Percentiles rank a stretch among this genome's conserved stretches.
These are phyloP conservation scores for Agaricus blazei DNA, from an alignment of 768 basidiomycete species.

Conservation along the genomic window DNA sequence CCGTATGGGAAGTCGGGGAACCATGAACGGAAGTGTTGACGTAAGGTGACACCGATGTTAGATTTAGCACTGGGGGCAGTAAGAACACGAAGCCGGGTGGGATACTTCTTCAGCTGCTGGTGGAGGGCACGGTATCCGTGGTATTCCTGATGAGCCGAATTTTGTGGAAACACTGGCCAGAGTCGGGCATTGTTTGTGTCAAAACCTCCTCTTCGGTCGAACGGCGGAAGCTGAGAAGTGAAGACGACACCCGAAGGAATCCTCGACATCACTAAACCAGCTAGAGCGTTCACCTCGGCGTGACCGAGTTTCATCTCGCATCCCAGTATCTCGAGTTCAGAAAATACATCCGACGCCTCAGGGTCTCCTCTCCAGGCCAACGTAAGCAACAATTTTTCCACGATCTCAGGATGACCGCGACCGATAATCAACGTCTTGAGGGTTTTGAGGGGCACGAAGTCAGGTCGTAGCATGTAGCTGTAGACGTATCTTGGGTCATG, in stretches of 20 bases:
- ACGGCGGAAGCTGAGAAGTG: neutral
- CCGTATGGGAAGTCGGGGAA: slow-evolving; percentile 9
- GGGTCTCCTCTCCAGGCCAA: slow-evolving; percentile 9
- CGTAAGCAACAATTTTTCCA: slow-evolving; percentile 6
- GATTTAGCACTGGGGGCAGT: slow-evolving; percentile 5
- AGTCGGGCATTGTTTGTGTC: slow-evolving; percentile 4
- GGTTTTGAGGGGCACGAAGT: slow-evolving; percentile 2
- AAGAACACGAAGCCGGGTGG: slow-evolving; percentile 3
- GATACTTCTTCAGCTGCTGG: slow-evolving; percentile 8
- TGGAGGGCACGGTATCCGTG: neutral
- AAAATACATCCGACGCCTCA: slow-evolving; percentile 2
- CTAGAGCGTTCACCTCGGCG: slow-evolving; percentile 2
- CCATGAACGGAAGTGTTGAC: slow-evolving; percentile 9
- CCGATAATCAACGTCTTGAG: slow-evolving; percentile 9
- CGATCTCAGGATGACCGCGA: slow-evolving; percentile 8
- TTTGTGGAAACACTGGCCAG: slow-evolving; percentile 1
- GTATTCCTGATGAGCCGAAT: neutral
- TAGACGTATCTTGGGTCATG: slow-evolving; percentile 4
- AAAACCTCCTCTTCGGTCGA: neutral
- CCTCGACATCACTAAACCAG: slow-evolving; percentile 9
- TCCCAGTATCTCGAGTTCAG: slow-evolving; percentile 1
- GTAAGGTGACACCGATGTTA: neutral
- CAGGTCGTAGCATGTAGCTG: slow-evolving; percentile 9
- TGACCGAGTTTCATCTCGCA: slow-evolving; percentile 10
- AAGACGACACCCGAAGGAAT: slow-evolving; percentile 11